Base-by-base conservation (phyloP, 805 yeast species). In the Candida xyloterini region DNA sequence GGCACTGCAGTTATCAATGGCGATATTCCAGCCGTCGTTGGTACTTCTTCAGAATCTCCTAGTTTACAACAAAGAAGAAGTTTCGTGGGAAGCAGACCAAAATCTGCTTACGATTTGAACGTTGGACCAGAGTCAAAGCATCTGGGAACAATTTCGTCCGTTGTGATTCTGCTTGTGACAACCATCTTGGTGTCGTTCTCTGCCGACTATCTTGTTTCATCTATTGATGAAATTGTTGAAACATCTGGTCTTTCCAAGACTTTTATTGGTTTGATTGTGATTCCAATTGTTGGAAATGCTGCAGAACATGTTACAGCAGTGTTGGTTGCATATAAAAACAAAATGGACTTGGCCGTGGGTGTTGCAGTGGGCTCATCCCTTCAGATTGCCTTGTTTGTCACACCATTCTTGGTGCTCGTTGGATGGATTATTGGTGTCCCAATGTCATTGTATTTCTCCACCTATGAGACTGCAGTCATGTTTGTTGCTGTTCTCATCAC, bases 271-370 rank as follows among this genome's bases (percentile, higher is more conserved):
- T 71, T 93, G 51, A 83, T 93, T 52, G 79, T 93, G 32, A 83
- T 93, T 47, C 99, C 99, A 28, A 91, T 93, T 47, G 98, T 93
- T 20, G 99, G 98, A 41, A 93, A 93, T 56, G 99, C 99, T 3
- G 98, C 98, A 10, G 99, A 93, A 64, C 99, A 93, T 63, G 98
- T 88, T 37, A 93, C 99, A 14, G 96, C 98, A 3, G 84, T 93
- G 26, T 76, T 88, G 46, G 98, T 93, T 34, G 98, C 99, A 15
- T 78, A 81, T 74, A 89, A 89, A 66, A 87, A 93, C 65, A 93
- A 93, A 67, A 93, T 93, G 96, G 98, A 93, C 62, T 74, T 93
- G 44, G 97, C 99, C 10, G 76, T 93, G 51, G 95, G 96, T 43
- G 98, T 93, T 33, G 98, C 99, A 2, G 81, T 93, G 44, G 99